A percentile compares a stretch with the other conserved stretches of the same genome.
phyloP scores from a whole-genome alignment of 2,329 filamentous ascomycete species.

The Clonostachys rhizophaga region DNA sequence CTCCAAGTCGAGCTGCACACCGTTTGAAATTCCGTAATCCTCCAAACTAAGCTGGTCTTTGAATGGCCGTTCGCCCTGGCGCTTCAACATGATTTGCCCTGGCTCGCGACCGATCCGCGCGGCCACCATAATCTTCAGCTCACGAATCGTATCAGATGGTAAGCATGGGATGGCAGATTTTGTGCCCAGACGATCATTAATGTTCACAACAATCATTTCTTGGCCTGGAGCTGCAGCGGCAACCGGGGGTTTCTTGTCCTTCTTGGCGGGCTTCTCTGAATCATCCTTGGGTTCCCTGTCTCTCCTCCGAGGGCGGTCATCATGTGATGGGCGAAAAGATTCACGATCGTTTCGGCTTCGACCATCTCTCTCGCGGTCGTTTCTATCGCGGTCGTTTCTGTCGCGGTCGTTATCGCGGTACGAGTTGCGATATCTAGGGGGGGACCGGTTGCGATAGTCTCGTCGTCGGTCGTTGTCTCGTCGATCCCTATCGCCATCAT shows the following conservation, averaged over 20 bases:
- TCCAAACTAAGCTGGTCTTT: constrained; percentile 84
- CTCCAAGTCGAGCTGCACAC: constrained; percentile 65
- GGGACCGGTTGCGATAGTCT: constrained; percentile 38
- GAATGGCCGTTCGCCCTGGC: constrained; percentile 89
- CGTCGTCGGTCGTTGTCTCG: constrained; percentile 26
- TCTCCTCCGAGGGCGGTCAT: background rate
- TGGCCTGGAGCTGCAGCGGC: constrained; percentile 39
- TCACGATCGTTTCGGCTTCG: constrained; percentile 4
- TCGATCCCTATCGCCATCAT: constrained; percentile 35
- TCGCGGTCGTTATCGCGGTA: constrained; percentile 20
- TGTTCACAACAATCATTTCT: constrained; percentile 88
- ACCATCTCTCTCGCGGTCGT: constrained; percentile 13
- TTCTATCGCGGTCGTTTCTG: constrained; percentile 13
- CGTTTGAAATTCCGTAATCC: constrained; percentile 93
- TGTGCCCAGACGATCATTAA: constrained; percentile 95
- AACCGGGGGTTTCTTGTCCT: constrained; percentile 17
- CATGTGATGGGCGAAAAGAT: constrained; percentile 5
- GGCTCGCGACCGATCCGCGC: constrained; percentile 83
- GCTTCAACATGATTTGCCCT: constrained; percentile 86
- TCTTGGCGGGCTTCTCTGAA: constrained; percentile 6
- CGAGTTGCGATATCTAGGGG: constrained; percentile 7
- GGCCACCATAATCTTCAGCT: constrained; percentile 90
- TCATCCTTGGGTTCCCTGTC: background rate
- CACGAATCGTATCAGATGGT: constrained; percentile 74
- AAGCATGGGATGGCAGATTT: constrained; percentile 91